phyloP scores from a whole-genome alignment of 75 land plant species.

The Picea sitchensis region DNA sequence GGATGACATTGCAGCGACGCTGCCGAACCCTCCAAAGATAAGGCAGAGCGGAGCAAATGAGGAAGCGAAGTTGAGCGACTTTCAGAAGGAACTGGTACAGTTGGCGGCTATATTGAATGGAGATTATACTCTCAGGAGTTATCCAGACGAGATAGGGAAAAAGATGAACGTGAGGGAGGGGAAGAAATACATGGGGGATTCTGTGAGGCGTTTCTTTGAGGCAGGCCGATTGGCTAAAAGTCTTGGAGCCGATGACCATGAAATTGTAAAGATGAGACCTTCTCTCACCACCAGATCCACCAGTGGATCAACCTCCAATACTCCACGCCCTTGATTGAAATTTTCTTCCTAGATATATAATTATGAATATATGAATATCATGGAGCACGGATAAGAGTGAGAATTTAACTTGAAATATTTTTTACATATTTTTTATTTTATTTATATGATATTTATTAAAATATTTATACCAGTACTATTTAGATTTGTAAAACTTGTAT shows the following conservation, averaged over 20 bases:
- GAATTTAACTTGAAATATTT: no score
- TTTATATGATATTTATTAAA: no score
- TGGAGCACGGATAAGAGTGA: no score
- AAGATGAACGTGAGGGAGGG: conserved; percentile 68
- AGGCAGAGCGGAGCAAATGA: conserved; percentile 53
- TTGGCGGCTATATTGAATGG: conserved; percentile 74
- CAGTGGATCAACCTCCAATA: neutral
- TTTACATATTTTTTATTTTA: no score
- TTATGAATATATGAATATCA: no score
- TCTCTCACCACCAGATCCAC: conserved; percentile 16
- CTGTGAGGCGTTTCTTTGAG: conserved; percentile 63
- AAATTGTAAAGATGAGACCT: conserved; percentile 64
- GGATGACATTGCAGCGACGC: conserved; percentile 33
- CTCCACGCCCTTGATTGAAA: neutral
- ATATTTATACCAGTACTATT: no score
- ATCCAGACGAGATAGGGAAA: conserved; percentile 34
- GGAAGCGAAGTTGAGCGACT: conserved; percentile 48
- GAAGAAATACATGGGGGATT: conserved; percentile 40
- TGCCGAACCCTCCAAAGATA: conserved; percentile 40
- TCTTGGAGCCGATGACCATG: conserved; percentile 51
- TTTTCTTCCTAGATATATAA: no score
- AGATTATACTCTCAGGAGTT: conserved; percentile 32
- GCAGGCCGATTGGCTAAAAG: conserved; percentile 47
- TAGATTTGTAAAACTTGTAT: no score
- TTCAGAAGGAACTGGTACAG: conserved; percentile 83